A percentile compares a stretch with the other conserved stretches of the same genome.
phyloP scores from a whole-genome alignment of 495 filamentous ascomycete species.

The Amniculicola lignicola region DNA sequence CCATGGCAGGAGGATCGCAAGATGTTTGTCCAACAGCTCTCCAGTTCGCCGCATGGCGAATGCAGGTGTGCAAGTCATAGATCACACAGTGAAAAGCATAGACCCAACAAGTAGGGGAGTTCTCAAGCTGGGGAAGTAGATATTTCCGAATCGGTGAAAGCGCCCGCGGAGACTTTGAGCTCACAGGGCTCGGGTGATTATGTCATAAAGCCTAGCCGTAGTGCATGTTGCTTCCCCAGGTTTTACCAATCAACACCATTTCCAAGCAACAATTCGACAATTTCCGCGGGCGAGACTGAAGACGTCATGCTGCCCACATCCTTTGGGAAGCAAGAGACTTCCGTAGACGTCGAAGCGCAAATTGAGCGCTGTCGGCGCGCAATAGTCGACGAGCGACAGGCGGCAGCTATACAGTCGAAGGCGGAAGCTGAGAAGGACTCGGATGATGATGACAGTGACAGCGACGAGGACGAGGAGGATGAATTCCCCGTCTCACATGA shows the following conservation, averaged over 20 bases:
- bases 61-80: no score
- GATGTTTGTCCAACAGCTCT: no score
- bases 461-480: slow-evolving; percentile 72
- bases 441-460: slow-evolving; percentile 53
- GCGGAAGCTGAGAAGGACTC: slow-evolving; percentile 21
- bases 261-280: slow-evolving; percentile 23
- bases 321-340: slow-evolving; percentile 79
- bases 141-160: no score
- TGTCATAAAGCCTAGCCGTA: no score
- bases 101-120: no score
- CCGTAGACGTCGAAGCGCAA: slow-evolving; percentile 71
- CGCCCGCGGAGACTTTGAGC: no score
- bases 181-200: no score
- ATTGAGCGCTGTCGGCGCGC: slow-evolving; percentile 71
- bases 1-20: no score
- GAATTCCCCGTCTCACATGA: slow-evolving; percentile 94
- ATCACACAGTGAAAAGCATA: no score
- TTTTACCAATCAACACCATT: slow-evolving; percentile 8
- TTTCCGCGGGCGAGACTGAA: slow-evolving; percentile 48
- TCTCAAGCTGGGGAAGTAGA: no score
- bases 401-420: slow-evolving; percentile 1
- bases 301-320: slow-evolving; percentile 81
- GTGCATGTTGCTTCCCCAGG: no score
- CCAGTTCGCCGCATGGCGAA: no score
- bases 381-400: slow-evolving; percentile 34